Conservation (phyloP, 176 grass and related monocot genomes). For the Oryza officinalis region DNA sequence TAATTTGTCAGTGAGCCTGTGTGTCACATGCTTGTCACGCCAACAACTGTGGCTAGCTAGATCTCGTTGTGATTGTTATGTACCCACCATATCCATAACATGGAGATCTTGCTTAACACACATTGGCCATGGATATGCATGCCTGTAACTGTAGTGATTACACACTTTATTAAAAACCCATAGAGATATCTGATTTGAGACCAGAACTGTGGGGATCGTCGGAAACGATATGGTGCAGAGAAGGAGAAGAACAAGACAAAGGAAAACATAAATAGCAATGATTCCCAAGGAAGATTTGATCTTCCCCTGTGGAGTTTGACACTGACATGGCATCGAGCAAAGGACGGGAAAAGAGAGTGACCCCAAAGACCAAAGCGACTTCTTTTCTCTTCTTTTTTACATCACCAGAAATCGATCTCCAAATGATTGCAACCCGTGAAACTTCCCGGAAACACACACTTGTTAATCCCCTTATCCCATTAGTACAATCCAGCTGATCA, state of each 20-base stretch:
- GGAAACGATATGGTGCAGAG: constrained; percentile 19
- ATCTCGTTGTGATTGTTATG: not conserved
- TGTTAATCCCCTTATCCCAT: constrained; percentile 34
- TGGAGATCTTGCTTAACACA: not conserved
- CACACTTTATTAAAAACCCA: not conserved
- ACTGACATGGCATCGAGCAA: constrained; percentile 20
- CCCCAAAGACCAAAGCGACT: constrained; percentile 30
- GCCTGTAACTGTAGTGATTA: not conserved
- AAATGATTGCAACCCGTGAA: constrained; percentile 28
- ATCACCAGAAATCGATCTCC: constrained; percentile 28
- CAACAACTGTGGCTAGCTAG: not conserved
- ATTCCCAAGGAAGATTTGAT: constrained; percentile 36
- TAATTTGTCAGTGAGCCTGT: not conserved
- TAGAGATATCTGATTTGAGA: not conserved
- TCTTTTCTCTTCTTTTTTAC: not conserved
- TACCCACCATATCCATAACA: not conserved
- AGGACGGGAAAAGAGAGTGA: not conserved
- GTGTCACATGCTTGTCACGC: not conserved
- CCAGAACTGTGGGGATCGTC: not conserved
- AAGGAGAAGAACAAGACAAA: constrained; percentile 23
- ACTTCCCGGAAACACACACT: not conserved
- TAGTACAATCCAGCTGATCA: not conserved
- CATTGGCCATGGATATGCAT: not conserved
- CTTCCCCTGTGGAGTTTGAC: constrained; percentile 5
- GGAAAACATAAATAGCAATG: not conserved